Conservation (phyloP, 306 rosid genomes). For the Castanea sativa region DNA sequence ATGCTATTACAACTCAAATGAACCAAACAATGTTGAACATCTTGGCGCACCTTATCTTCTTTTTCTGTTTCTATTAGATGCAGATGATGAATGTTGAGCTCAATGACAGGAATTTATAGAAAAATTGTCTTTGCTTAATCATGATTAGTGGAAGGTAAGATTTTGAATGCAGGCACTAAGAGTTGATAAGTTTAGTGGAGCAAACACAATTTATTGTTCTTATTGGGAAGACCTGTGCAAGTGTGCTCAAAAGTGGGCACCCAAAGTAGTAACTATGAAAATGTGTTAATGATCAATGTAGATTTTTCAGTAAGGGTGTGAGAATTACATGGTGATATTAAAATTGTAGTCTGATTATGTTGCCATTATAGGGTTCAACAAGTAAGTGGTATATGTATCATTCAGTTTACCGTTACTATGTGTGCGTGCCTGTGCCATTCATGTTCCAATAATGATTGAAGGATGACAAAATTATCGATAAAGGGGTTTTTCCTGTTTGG, state of each 20-base stretch:
- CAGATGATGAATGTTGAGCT: not conserved
- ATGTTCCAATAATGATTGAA: not conserved
- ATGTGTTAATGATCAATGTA: too few species aligned
- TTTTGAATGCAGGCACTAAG: not conserved
- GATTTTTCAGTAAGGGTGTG: too few species aligned
- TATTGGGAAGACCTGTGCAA: not conserved
- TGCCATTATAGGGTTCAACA: constrained; percentile 15
- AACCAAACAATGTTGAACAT: too few species aligned
- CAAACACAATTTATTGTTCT: too few species aligned
- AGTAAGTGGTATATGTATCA: not conserved
- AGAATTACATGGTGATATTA: too few species aligned
- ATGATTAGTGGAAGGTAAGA: constrained; percentile 5
- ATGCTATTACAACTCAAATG: not conserved
- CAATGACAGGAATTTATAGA: not conserved
- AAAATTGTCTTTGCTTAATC: not conserved
- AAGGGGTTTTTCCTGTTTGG: too few species aligned
- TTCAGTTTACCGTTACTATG: not conserved
- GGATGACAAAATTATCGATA: not conserved
- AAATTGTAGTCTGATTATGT: not conserved
- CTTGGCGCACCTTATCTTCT: not conserved
- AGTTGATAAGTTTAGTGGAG: not conserved
- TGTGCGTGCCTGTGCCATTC: not conserved
- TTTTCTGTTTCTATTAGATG: not conserved
- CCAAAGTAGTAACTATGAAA: not conserved
- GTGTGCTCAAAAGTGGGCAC: not conserved